Conservation (phyloP, 2,329 filamentous ascomycete genomes). For the Lizonia empirigonia region DNA sequence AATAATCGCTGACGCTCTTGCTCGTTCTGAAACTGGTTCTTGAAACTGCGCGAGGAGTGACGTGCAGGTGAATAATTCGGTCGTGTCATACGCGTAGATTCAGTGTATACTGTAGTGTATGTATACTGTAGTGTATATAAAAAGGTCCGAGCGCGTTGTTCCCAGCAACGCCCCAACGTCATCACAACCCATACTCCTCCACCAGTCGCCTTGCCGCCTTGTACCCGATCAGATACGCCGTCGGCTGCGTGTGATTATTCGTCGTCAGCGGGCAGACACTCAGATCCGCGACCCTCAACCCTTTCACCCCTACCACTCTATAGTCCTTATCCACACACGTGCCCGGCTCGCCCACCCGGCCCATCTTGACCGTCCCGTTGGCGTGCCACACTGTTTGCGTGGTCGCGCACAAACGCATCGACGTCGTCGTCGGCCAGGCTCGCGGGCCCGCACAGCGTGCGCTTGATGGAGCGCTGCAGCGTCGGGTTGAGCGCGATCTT, state of each 20-base stretch:
- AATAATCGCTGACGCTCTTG: no score
- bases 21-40: no score
- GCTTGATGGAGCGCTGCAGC: slow-evolving; percentile 55
- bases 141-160: no score
- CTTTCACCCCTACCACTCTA: slow-evolving; percentile 46
- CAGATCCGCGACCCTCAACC: slow-evolving; percentile 49
- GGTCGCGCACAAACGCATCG: slow-evolving; percentile 38
- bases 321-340: slow-evolving; percentile 48
- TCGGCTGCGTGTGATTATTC: slow-evolving; percentile 45
- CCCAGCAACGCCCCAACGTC: no score
- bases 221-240: slow-evolving; percentile 44
- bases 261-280: slow-evolving; percentile 42
- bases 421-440: slow-evolving; percentile 59
- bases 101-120: no score
- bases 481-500: slow-evolving; percentile 56
- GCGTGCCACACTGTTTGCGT: slow-evolving; percentile 45
- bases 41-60: no score
- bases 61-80: no score
- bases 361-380: slow-evolving; percentile 48
- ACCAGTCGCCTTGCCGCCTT: slow-evolving; percentile 43
- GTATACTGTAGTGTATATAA: no score
- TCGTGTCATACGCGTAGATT: no score
- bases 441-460: slow-evolving; percentile 52
- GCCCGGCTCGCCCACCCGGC: slow-evolving; percentile 36
- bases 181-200: slow-evolving; percentile 37